Conservation (phyloP, 495 filamentous ascomycete genomes). For the Choiromyces venosus region DNA sequence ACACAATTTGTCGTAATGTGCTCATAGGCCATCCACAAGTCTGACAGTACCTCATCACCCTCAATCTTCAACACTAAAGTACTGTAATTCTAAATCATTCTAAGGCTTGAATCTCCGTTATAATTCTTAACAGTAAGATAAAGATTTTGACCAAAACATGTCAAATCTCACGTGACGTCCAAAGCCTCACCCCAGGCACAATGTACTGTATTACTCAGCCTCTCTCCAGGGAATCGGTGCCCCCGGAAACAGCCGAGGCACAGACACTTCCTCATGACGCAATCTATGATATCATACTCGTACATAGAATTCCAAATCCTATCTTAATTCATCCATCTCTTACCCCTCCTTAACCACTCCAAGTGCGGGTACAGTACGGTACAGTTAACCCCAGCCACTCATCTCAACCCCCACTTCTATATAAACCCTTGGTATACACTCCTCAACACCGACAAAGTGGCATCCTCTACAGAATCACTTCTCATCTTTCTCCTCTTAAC, state of each 20-base stretch:
- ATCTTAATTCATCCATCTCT: not conserved
- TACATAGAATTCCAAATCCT: not conserved
- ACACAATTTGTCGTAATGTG: no score
- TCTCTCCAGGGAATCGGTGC: not conserved
- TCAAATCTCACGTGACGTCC: not conserved
- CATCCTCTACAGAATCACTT: no score
- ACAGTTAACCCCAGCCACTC: not conserved
- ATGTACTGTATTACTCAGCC: not conserved
- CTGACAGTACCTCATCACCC: no score
- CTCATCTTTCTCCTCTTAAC: no score
- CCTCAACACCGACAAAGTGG: not conserved
- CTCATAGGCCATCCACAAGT: no score
- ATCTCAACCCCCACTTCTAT: not conserved
- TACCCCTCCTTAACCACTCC: not conserved
- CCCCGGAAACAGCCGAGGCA: not conserved
- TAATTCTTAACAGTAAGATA: not conserved
- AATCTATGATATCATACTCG: no score
- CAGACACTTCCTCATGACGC: not conserved
- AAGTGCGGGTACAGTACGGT: not conserved
- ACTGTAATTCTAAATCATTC: not conserved
- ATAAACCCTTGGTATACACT: no score
- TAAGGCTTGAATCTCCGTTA: not conserved
- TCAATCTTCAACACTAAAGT: no score
- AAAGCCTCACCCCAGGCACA: not conserved
- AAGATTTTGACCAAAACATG: not conserved